phyloP scores from a whole-genome alignment of 495 filamentous ascomycete species.

The Penicillium paradoxum region DNA sequence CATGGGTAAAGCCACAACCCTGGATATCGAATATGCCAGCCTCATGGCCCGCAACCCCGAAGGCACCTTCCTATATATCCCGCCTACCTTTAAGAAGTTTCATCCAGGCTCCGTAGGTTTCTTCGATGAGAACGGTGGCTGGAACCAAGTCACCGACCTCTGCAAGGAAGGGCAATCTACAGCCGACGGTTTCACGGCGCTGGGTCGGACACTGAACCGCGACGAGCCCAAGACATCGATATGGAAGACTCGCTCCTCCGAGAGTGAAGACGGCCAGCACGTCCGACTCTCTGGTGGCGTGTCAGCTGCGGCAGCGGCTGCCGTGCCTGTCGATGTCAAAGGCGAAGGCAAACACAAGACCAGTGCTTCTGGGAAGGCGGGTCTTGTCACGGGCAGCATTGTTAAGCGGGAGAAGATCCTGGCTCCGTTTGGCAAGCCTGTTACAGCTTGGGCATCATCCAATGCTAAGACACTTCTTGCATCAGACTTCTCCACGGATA shows the following conservation, averaged over 20 bases:
- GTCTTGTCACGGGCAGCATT: background rate
- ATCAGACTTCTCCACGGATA: background rate
- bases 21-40: background rate
- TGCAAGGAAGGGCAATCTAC: background rate
- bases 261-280: background rate
- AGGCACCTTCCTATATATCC: background rate
- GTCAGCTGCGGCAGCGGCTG: background rate
- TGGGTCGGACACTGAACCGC: background rate
- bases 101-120: background rate
- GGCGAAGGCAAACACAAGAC: background rate
- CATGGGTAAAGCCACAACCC: background rate
- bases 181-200: background rate
- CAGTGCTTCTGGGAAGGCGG: background rate
- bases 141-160: background rate
- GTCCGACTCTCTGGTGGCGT: background rate
- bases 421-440: background rate
- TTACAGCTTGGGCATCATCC: background rate
- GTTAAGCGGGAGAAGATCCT: background rate
- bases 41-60: background rate
- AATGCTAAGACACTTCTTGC: background rate
- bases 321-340: background rate
- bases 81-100: background rate
- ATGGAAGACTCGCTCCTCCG: background rate
- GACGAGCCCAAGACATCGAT: background rate
- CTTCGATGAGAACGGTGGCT: background rate